phyloP scores from a whole-genome alignment of 192 early-diverging fungal species.

The Coemansia javaensis region DNA sequence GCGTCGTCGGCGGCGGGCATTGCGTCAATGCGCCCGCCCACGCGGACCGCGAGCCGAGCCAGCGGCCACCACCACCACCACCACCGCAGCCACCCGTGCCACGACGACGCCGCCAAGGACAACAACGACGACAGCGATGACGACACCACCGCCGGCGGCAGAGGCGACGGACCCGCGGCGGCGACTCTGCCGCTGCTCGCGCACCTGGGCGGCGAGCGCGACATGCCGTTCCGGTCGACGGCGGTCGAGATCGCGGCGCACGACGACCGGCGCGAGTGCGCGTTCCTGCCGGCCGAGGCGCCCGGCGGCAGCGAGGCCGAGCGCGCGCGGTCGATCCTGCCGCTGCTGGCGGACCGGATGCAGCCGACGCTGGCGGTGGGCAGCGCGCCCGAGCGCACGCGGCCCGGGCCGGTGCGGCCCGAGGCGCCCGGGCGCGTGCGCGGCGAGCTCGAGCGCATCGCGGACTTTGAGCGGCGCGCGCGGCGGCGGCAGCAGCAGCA shows the following conservation, averaged over 20 bases:
- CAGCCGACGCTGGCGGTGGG: slow-evolving; percentile 14
- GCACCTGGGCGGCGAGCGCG: slow-evolving; percentile 27
- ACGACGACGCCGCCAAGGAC: no score
- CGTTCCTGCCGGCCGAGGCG: slow-evolving; percentile 24
- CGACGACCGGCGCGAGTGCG: slow-evolving; percentile 45
- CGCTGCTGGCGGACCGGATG: slow-evolving; percentile 22
- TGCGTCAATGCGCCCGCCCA: not conserved
- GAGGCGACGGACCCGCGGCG: not conserved
- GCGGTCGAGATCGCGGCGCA: slow-evolving; percentile 47
- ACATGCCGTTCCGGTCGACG: slow-evolving; percentile 37
- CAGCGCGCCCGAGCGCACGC: slow-evolving; percentile 1
- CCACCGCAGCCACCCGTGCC: no score
- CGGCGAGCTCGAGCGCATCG: slow-evolving; percentile 27
- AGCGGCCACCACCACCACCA: no score
- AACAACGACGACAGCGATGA: no score
- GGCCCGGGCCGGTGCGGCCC: slow-evolving; percentile 2
- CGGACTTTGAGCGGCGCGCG: slow-evolving; percentile 23
- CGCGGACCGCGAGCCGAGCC: not conserved
- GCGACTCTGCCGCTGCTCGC: slow-evolving; percentile 1
- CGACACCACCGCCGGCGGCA: no score
- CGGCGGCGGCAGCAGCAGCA: slow-evolving; percentile 9
- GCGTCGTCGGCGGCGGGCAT: not conserved
- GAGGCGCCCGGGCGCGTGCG: slow-evolving; percentile 9
- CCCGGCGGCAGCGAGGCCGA: slow-evolving; percentile 9
- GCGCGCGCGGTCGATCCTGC: slow-evolving; percentile 27